Conservation (phyloP, 129 eudicot genomes). For the Escallonia rubra region DNA sequence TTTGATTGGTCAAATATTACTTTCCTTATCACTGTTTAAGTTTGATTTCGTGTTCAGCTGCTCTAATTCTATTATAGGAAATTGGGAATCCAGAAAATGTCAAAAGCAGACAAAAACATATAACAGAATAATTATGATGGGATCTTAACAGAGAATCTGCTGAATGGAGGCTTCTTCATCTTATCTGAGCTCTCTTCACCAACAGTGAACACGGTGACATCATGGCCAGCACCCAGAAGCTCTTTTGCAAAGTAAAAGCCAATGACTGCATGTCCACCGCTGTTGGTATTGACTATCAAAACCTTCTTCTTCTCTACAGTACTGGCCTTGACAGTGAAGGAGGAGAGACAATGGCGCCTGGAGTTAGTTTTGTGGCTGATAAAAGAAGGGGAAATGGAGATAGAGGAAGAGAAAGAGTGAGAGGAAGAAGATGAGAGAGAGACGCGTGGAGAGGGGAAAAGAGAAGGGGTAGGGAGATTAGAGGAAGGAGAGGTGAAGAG, state of each 20-base stretch:
- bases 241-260: constrained; percentile 95
- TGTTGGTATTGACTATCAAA: constrained; percentile 75
- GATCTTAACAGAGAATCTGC: constrained; percentile 63
- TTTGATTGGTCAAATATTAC: too few species aligned
- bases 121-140: background rate
- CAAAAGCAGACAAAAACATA: background rate
- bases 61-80: too few species aligned
- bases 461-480: constrained; percentile 23
- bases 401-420: constrained; percentile 30
- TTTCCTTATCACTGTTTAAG: too few species aligned
- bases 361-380: constrained; percentile 1
- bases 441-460: constrained; percentile 19
- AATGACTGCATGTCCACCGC: constrained; percentile 97
- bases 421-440: constrained; percentile 25
- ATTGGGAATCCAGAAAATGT: too few species aligned
- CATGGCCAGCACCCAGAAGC: constrained; percentile 74
- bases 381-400: constrained; percentile 23
- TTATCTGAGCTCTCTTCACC: constrained; percentile 89
- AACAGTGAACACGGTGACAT: constrained; percentile 78
- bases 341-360: constrained; percentile 16
- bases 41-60: too few species aligned
- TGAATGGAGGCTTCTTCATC: constrained; percentile 99
- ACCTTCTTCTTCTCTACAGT: constrained; percentile 77
- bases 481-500: constrained; percentile 42
- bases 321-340: constrained; percentile 43